These are phyloP conservation scores for Barbatosphaeria neglecta DNA, from an alignment of 495 filamentous ascomycete genomes.

Conservation along the genomic window DNA sequence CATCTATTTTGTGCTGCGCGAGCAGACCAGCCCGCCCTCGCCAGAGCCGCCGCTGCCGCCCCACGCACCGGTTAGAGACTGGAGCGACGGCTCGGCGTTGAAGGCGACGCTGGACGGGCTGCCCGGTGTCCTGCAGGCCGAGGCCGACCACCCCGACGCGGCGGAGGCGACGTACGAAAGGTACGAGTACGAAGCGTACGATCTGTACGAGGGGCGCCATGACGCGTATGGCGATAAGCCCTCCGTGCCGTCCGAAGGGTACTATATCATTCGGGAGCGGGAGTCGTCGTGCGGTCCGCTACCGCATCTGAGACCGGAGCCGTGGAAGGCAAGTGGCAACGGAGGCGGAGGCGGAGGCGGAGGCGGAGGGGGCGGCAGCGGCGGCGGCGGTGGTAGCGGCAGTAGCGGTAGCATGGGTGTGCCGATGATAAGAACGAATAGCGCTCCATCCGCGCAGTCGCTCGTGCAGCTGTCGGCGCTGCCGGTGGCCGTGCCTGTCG, in stretches of 20 bases:
- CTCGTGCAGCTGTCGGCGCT: background rate
- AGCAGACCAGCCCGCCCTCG: background rate
- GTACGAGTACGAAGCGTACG: too few species aligned
- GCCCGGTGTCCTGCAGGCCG: background rate
- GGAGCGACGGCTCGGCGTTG: background rate
- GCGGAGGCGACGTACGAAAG: too few species aligned
- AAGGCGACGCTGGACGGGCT: background rate
- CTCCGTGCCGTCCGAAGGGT: background rate
- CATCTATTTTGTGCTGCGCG: too few species aligned
- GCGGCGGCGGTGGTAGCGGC: background rate
- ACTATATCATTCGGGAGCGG: background rate
- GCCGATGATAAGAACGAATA: background rate
- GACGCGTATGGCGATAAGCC: too few species aligned
- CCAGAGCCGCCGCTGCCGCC: background rate
- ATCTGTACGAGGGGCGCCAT: too few species aligned
- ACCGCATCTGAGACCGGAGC: background rate
- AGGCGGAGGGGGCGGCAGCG: background rate
- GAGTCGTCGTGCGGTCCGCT: background rate
- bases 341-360: background rate
- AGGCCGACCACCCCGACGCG: background rate
- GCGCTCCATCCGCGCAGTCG: background rate
- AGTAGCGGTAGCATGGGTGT: background rate
- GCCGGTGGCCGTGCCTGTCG: background rate
- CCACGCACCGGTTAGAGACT: background rate
- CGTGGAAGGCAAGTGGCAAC: background rate